Evolutionary conservation across 176 grass and related monocot species (phyloP).

Genomic region (Avena eriantha): DNA sequence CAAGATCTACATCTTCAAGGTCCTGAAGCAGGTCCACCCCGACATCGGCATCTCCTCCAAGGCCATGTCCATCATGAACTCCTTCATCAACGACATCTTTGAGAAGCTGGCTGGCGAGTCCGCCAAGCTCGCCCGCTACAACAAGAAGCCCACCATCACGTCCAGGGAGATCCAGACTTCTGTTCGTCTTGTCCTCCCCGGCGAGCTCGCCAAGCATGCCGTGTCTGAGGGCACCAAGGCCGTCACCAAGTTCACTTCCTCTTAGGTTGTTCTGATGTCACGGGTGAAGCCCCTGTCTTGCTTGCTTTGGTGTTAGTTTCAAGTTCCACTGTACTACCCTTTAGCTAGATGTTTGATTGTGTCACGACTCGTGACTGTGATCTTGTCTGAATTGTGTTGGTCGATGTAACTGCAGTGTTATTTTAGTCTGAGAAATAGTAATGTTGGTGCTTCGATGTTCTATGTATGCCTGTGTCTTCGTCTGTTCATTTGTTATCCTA

Average conservation of each 20-base stretch:
- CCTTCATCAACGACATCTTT: constrained; percentile 89
- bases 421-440: no score
- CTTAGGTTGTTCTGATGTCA: not conserved
- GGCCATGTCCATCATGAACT: constrained; percentile 98
- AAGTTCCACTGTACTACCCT: no score
- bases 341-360: no score
- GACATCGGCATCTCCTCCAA: constrained; percentile 92
- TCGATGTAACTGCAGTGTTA: no score
- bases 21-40: constrained; percentile 86
- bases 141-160: constrained; percentile 77
- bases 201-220: constrained; percentile 66
- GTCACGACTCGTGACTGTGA: no score
- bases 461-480: no score
- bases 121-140: constrained; percentile 47
- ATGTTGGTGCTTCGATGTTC: no score
- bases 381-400: no score
- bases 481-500: no score
- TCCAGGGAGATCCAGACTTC: constrained; percentile 68
- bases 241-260: constrained; percentile 2
- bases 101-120: constrained; percentile 74
- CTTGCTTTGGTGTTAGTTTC: no score
- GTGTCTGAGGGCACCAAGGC: constrained; percentile 53
- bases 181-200: constrained; percentile 64
- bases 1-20: constrained; percentile 98
- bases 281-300: no score